These are phyloP conservation scores for Kalanchoe fedtschenkoi DNA, from an alignment of 164 flowering plant species.

Conservation along the genomic window DNA sequence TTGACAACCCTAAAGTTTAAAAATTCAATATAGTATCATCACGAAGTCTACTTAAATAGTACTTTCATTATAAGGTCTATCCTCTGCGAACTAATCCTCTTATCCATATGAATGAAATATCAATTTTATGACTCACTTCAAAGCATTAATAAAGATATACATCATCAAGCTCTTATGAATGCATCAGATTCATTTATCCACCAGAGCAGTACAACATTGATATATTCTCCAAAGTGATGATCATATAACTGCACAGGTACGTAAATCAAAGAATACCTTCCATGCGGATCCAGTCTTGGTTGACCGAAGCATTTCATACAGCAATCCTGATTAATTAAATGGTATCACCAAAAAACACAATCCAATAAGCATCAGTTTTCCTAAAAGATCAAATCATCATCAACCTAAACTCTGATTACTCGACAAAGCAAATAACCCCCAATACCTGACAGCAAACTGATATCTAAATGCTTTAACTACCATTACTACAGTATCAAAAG, in stretches of 20 bases:
- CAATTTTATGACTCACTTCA: too few relatives aligned
- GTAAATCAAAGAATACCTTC: conserved; percentile 49
- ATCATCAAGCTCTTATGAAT: neutral
- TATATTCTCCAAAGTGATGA: neutral
- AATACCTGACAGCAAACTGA: too few relatives aligned
- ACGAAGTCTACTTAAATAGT: neutral
- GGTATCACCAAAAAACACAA: neutral
- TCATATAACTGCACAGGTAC: neutral
- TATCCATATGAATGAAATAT: neutral
- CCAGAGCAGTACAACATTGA: neutral
- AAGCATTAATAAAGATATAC: too few relatives aligned
- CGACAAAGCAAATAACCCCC: neutral
- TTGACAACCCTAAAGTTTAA: neutral
- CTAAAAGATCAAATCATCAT: neutral
- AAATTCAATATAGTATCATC: neutral
- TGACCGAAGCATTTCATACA: conserved; percentile 90
- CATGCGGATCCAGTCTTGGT: conserved; percentile 72
- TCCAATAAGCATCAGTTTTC: neutral
- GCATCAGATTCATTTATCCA: neutral
- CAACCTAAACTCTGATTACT: neutral
- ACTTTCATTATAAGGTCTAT: neutral
- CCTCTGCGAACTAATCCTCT: neutral
- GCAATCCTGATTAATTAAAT: conserved; percentile 38
- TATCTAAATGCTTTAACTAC: too few relatives aligned
- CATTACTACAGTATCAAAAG: neutral